Base-by-base conservation (phyloP, 306 rosid species). In the Sphenostylis stenocarpa region DNA sequence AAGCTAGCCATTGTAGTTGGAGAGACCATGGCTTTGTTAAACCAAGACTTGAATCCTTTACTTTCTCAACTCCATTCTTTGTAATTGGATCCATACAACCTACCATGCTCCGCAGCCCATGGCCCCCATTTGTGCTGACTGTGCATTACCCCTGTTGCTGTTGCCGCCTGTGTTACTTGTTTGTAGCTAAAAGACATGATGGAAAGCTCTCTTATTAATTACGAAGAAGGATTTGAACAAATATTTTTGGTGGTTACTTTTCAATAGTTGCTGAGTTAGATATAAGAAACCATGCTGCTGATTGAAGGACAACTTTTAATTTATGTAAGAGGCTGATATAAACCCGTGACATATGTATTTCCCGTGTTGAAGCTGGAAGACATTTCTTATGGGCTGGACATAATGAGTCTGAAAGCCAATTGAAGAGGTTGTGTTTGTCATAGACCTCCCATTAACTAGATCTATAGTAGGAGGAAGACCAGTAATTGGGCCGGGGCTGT, bases 191-290 rank as follows among this genome's bases (percentile, higher is more conserved):
- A 7, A 47, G 53, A 16, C 21, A 45, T 45, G 19, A 45, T 45
- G 8, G 51, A 48, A 48, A 48, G 0, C 12, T 7, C 26, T 17
- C 1, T 19, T 52, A 8, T 31, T 26, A 55, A 55, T 55, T 11
- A 62, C 7, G 7, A 44, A 67, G 38, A 67, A 23, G 26, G 9
- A 28, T 2, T 45, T 45, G 24, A 67, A 67, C 23, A 67, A 67
- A 14, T 45, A 26, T 47, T 67, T 20, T 67, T 67, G 39, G 21
- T 43, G 72, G 56, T 67, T 67, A 15, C 72, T 68, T 45, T 45
- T 45, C 73, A 68, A 68, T 58, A 47, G 73, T 47, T 68, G n/a
- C n/a, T 55, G 62, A 55, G 11, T 14, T 20, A 52, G 28, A 8
- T 19, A 11, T 26, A 28, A 24, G 62, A 29, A 49, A 17, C 43